Evolutionary conservation across 1,284 basidiomycete genomes (phyloP), one percentile per base, ranked within the genome.

Genomic region (Trichosporon ovoides): DNA sequence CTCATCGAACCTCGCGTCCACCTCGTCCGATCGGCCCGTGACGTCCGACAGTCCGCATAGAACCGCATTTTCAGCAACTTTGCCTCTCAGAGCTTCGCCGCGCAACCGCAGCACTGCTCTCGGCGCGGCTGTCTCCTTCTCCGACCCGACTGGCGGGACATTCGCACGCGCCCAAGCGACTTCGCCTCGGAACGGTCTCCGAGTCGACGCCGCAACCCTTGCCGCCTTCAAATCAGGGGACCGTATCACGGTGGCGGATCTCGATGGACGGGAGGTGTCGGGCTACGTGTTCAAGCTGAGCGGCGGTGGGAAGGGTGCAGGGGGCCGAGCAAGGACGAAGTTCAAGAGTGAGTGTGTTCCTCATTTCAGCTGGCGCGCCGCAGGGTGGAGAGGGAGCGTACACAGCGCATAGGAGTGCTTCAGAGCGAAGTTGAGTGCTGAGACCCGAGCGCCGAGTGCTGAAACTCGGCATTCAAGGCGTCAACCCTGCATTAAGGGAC

Each of bases 241-340:
- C 12, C 57, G 64, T 10, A 66, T 72, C 0, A 55, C 65, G 14
- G 63, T 72, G 2, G 69, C 69, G 4, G 69, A 71, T 50, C 65
- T 57, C 10, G 59, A 60, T 5, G 73, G 71, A 10, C 58, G 63
- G 10, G 73, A 76, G 46, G 56, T 72, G 2, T 62, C 70, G 4
- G 75, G 74, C 7, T 58, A 64, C 10, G 68, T 76, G 1, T 77
- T 71, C 62, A 63, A 73, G 37, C 74, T 78, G 71, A 74, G 71
- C 57, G 76, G 76, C 2, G 76, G 76, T 9, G 76, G 76, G 0
- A 71, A 72, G 51, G 76, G 76, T 5, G 69, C 74, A 0, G 68
- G 67, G 3, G 73, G 74, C 3, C 72, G 71, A 61, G 68, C 68
- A 5, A 68, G 67, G 22, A 61, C 66, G 13, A 78, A 78, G 65